Base-by-base conservation (phyloP, 2,329 filamentous ascomycete species). In the Ceratocystis cacaofunesta region DNA sequence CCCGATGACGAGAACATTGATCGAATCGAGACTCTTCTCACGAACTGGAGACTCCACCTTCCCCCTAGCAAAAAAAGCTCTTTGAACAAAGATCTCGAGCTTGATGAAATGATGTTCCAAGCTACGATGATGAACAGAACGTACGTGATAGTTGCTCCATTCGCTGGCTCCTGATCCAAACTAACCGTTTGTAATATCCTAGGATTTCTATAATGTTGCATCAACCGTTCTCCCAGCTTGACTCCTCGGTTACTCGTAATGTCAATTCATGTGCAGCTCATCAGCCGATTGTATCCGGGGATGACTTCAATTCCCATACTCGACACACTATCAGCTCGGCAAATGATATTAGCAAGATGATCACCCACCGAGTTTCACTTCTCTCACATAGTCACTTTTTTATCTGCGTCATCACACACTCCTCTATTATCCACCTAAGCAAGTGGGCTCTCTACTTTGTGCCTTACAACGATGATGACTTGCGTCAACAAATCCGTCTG, bases 81-180 rank as follows among this genome's bases (percentile, higher is more conserved):
- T 17, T 77, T 95, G 64, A 82, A 84, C 67, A 81, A 82, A 68
- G 83, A 87, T 70, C 86, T 89, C 41, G 81, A 84, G 64, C 79
- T 92, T 10, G 92, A 96, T 72, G 90, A 95, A 75, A 87, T 95
- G 82, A 85, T 96, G 75, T 95, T 96, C 76, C 90, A 95, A 73
- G 91, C 89, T 0, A 87, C 89, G 68, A 92, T 95, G 84, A 89
- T 95, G 70, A 81, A 77, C 41, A 76, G 83, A 68, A 80, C 81
- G 78, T 80, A 73, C 71, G 78, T 74, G 3, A 8, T 19, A 10
- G 3, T 3, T 43, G 2, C 15, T 15, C n/a, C 36, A 7, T 17
- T 17, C 36, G 17, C 5, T 19, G 6, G 17, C 10, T 10, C 36
- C 50, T 46, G 28, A 10, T 12, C 15, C 12, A 19, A 25, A 25